These are phyloP conservation scores for Pythium vanterpoolii DNA, from an alignment of 352 stramenopile genomes.

Conservation along the genomic window DNA sequence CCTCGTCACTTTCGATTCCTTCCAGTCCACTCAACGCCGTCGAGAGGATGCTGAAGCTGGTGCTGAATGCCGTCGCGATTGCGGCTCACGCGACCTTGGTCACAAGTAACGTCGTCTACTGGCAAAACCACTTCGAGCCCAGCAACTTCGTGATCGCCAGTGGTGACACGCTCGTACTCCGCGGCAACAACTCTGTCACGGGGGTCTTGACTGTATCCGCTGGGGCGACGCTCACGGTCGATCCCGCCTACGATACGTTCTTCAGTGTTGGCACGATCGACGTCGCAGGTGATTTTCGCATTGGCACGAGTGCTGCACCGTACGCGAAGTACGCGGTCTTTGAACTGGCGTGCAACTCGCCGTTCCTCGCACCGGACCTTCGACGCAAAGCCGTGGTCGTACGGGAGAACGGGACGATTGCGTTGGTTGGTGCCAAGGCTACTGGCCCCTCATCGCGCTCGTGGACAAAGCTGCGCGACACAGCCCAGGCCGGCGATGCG, in stretches of 20 bases:
- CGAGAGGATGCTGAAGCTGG: background rate
- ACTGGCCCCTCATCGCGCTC: background rate
- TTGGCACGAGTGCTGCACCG: conserved; percentile 26
- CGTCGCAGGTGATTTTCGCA: conserved; percentile 27
- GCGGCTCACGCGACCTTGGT: background rate
- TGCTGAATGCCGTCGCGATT: background rate
- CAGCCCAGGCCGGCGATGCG: conserved; percentile 16
- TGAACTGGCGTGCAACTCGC: conserved; percentile 29
- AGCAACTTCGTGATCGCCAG: conserved; percentile 19
- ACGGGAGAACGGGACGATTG: conserved; percentile 25
- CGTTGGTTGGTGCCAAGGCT: conserved; percentile 33
- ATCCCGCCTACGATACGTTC: conserved; percentile 19
- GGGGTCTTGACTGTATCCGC: conserved; percentile 24
- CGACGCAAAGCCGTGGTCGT: conserved; percentile 41
- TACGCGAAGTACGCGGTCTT: conserved; percentile 37
- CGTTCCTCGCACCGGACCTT: conserved; percentile 24
- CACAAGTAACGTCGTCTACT: conserved; percentile 16
- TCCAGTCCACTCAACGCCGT: no score
- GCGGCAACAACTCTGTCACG: conserved; percentile 26
- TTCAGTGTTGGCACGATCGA: conserved; percentile 31
- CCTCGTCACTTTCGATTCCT: no score
- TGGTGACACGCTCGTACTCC: conserved; percentile 28
- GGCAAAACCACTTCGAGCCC: conserved; percentile 28
- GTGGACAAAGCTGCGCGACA: conserved; percentile 33
- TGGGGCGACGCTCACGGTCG: conserved; percentile 20